Base-by-base conservation (phyloP, 148 eudicot species). In the Rheum nobile region DNA sequence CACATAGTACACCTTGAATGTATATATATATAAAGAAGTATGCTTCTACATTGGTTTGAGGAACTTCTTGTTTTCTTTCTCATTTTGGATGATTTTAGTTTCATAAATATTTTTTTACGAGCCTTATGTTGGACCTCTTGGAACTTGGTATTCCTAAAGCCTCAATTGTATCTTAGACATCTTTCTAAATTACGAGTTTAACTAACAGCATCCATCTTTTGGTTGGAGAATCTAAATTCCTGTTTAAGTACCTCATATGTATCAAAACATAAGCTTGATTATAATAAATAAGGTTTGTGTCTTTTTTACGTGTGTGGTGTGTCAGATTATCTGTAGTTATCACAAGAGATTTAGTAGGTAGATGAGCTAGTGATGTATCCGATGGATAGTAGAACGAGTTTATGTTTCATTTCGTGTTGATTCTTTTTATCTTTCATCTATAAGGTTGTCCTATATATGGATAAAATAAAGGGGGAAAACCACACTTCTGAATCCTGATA, bases 401-500 rank as follows among this genome's bases (percentile, higher is more conserved):
- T 11, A 2, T 28, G 31, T 57, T 11, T 57, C 34, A 57, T 16
- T 57, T 57, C 12, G 9, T 54, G 67, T 22, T 26, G 32, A 57
- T 57, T 4, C 43, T 57, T 57, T 57, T 26, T 28, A 57, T 57
- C 67, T 57, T 12, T 26, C 26, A 57, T 3, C 67, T 57, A 19
- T 57, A 12, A 0, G 67, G 35, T 2, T 57, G 4, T 28, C 32
- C 35, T 57, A 57, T 57, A 57, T 57, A 50, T 50, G 1, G 24
- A 50, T n/a, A 28, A 50, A 26, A 54, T 3, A 57, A 19, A 48
- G 54, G 17, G n/a, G 31, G 13, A 55, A 55, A 55, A 57, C 4
- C 1, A 57, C 14, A 57, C 16, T 68, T 8, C 43, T 17, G 71
- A 68, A 68, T 81, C 19, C 76, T 85, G 79, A 82, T 10, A 46